Percentiles rank a stretch among this genome's conserved stretches.
These are phyloP conservation scores for Zygosaccharomyces lentus DNA, from an alignment of 805 yeast genomes.

Conservation along the genomic window DNA sequence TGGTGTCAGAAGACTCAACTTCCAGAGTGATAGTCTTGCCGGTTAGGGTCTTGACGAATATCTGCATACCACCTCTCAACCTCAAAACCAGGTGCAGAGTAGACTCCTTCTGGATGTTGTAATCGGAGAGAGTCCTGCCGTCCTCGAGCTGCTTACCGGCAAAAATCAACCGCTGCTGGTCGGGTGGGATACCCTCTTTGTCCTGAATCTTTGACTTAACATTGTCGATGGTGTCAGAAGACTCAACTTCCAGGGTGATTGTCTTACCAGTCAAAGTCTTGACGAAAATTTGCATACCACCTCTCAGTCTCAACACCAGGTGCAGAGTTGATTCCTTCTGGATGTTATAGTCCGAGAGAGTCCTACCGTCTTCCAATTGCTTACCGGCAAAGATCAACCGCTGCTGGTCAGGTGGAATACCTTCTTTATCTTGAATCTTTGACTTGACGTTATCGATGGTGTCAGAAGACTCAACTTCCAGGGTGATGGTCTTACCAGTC, in stretches of 20 bases:
- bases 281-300: conserved; percentile 84
- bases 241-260: conserved; percentile 80
- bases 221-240: conserved; percentile 92
- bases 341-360: conserved; percentile 65
- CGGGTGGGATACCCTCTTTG: conserved; percentile 96
- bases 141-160: conserved; percentile 97
- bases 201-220: conserved; percentile 94
- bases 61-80: conserved; percentile 79
- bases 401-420: conserved; percentile 67
- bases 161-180: conserved; percentile 90
- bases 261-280: conserved; percentile 89
- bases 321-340: conserved; percentile 67
- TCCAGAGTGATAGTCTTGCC: conserved; percentile 87
- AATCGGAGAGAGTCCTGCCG: conserved; percentile 90
- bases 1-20: conserved; percentile 89
- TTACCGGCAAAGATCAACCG: conserved; percentile 66
- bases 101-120: conserved; percentile 94
- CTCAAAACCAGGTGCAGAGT: conserved; percentile 75
- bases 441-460: conserved; percentile 89
- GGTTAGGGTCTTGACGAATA: conserved; percentile 83
- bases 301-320: conserved; percentile 67
- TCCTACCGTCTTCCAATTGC: conserved; percentile 66
- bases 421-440: conserved; percentile 64
- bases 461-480: conserved; percentile 91
- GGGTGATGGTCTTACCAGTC: conserved; percentile 93